Base-by-base conservation (phyloP, 257 asterid species). In the Solanum pinnatisectum region DNA sequence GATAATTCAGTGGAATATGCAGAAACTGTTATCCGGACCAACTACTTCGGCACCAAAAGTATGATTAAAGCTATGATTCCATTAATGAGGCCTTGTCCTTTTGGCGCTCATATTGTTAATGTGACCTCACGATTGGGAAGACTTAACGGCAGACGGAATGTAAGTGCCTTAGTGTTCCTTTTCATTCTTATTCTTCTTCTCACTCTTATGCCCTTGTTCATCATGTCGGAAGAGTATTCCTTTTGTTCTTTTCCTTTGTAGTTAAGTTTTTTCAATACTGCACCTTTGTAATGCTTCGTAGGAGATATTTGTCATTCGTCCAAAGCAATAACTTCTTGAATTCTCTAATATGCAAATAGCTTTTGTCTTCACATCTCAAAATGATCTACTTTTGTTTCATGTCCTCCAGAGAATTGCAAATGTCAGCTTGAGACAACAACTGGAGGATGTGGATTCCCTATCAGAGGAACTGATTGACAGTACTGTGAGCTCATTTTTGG, bases 71-170 rank as follows among this genome's bases (percentile, higher is more conserved):
- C 96, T 84, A 90, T 93, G 94, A 91, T 93, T 86, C 97, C 98
- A 49, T 90, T 96, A 42, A 91, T 95, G 97, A 91, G 95, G 89
- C 91, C 90, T 65, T 95, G 98, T 46, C 90, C 89, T 32, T 86
- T 93, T 16, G 96, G 99, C 85, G 96, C 96, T 87, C 98, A 97
- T 42, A 95, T 96, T 87, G 94, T 96, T 85, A 96, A 91, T 16
- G 95, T 96, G 88, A 92, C 93, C 72, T 96, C 99, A 36, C 91
- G 98, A n/a, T 72, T 96, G 87, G 98, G 99, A 91, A 94, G 99
- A 87, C 87, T 94, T 84, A 95, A 95, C 37, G 99, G 98, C 83
- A 89, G 96, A 81, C 90, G 97, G 60, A 96, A 95, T 93, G 99
- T 92, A 65, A 84, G 94, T 3, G 60, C 37, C 82, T 14, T 33